Percentiles rank a stretch among this genome's conserved stretches.
Conservation (phyloP, 2,329 filamentous ascomycete species). For the Chrysoporthe puriensis region DNA sequence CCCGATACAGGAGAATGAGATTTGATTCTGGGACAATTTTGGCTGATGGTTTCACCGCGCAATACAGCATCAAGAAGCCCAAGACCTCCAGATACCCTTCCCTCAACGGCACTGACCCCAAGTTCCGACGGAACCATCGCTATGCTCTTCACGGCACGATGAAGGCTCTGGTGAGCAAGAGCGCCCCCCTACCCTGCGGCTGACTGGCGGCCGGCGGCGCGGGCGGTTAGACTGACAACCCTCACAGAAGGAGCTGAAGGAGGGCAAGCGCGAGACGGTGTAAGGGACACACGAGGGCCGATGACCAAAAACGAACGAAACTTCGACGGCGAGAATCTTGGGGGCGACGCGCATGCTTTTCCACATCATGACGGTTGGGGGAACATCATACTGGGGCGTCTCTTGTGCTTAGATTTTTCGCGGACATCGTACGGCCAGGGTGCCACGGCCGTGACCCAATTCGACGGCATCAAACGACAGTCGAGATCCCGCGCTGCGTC, state of each 20-base stretch:
- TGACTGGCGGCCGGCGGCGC: slow-evolving; percentile 12
- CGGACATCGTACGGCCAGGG: slow-evolving; percentile 21
- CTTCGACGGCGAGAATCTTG: slow-evolving; percentile 25
- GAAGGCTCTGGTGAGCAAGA: slow-evolving; percentile 77
- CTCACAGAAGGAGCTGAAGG: slow-evolving; percentile 90
- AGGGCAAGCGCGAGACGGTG: slow-evolving; percentile 90
- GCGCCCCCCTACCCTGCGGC: slow-evolving; percentile 46
- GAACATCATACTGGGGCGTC: slow-evolving; percentile 27
- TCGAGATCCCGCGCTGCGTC: slow-evolving; percentile 6
- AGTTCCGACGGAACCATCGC: slow-evolving; percentile 99
- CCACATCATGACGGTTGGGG: slow-evolving; percentile 26
- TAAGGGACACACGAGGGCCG: slow-evolving; percentile 47
- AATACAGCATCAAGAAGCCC: slow-evolving; percentile 96
- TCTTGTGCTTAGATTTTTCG: slow-evolving; percentile 25
- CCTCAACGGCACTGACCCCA: slow-evolving; percentile 97
- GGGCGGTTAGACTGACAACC: slow-evolving; percentile 16
- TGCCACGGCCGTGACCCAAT: slow-evolving; percentile 26
- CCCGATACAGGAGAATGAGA: not conserved
- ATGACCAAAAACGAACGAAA: slow-evolving; percentile 31
- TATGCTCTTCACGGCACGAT: slow-evolving; percentile 99
- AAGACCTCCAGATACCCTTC: slow-evolving; percentile 99
- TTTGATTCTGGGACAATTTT: slow-evolving; percentile 4
- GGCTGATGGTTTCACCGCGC: slow-evolving; percentile 18
- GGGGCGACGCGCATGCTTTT: slow-evolving; percentile 20
- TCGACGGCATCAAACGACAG: slow-evolving; percentile 27